Evolutionary conservation across 805 yeast species (phyloP).

Genomic region (Alloascoidea hylecoeti): DNA sequence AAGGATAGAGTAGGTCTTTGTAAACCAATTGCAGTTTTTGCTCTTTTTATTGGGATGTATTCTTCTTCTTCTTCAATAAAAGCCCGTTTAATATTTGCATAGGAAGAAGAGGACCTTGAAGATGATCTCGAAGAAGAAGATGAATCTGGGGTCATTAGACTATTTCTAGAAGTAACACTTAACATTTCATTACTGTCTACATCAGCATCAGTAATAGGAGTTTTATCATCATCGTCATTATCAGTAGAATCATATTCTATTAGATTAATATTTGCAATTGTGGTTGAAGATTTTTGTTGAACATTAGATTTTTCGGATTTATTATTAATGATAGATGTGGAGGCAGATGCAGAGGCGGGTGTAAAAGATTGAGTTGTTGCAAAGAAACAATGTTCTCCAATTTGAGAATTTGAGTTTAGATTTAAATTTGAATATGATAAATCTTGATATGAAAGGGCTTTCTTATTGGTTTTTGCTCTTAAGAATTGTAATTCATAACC

Average conservation of each 20-base stretch:
- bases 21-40: not conserved
- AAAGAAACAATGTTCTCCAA: too few species aligned
- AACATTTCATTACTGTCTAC: not conserved
- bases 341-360: too few species aligned
- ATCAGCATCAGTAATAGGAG: not conserved
- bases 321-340: too few species aligned
- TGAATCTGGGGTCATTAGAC: not conserved
- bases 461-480: constrained; percentile 38
- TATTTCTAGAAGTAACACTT: not conserved
- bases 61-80: not conserved
- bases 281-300: not conserved
- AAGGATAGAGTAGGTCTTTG: not conserved
- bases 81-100: too few species aligned
- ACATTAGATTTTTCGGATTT: too few species aligned
- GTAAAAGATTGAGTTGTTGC: not conserved
- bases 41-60: not conserved
- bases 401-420: not conserved
- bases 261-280: not conserved
- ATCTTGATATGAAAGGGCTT: constrained; percentile 18
- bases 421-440: not conserved
- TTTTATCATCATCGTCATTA: not conserved
- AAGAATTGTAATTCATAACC: constrained; percentile 76
- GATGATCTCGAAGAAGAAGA: not conserved
- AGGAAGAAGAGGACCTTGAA: not conserved
- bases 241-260: too few species aligned